These are phyloP conservation scores for Juncus inflexus DNA, from an alignment of 176 grass and related monocot species.

Conservation along the genomic window DNA sequence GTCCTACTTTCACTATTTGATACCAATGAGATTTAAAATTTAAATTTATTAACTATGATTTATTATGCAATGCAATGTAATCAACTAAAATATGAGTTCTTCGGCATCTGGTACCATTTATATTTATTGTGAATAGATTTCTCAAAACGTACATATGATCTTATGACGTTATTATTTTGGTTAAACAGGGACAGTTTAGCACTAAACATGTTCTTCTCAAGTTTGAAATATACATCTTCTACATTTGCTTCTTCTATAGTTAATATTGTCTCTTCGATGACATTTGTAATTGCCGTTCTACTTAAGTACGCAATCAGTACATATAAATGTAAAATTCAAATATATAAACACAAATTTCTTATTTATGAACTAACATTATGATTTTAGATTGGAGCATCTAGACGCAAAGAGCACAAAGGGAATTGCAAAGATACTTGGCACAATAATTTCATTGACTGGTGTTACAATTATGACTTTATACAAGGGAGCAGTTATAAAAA, in stretches of 20 bases:
- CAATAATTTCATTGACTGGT: slow-evolving; percentile 57
- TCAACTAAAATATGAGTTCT: too few relatives aligned
- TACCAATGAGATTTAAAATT: too few relatives aligned
- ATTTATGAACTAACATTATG: not conserved
- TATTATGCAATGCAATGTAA: too few relatives aligned
- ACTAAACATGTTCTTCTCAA: slow-evolving; percentile 92
- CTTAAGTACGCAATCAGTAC: slow-evolving; percentile 32
- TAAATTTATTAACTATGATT: too few relatives aligned
- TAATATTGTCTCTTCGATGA: slow-evolving; percentile 68
- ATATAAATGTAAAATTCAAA: too few relatives aligned
- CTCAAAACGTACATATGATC: not conserved
- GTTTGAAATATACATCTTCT: slow-evolving; percentile 78
- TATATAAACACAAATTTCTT: not conserved
- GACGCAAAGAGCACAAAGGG: slow-evolving; percentile 48
- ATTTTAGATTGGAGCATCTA: slow-evolving; percentile 68
- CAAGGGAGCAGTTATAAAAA: slow-evolving; percentile 50
- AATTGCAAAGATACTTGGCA: slow-evolving; percentile 58
- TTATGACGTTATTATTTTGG: slow-evolving; percentile 11
- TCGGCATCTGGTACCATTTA: not conserved
- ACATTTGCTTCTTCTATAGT: slow-evolving; percentile 66
- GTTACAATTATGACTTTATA: slow-evolving; percentile 92
- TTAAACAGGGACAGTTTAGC: slow-evolving; percentile 64
- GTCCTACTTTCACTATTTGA: too few relatives aligned
- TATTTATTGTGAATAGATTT: not conserved
- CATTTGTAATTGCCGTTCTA: slow-evolving; percentile 76